A percentile compares a stretch with the other conserved stretches of the same genome.
Evolutionary conservation across 1,139 yeast species (phyloP).

Genomic region (Geotrichum europaeum): DNA sequence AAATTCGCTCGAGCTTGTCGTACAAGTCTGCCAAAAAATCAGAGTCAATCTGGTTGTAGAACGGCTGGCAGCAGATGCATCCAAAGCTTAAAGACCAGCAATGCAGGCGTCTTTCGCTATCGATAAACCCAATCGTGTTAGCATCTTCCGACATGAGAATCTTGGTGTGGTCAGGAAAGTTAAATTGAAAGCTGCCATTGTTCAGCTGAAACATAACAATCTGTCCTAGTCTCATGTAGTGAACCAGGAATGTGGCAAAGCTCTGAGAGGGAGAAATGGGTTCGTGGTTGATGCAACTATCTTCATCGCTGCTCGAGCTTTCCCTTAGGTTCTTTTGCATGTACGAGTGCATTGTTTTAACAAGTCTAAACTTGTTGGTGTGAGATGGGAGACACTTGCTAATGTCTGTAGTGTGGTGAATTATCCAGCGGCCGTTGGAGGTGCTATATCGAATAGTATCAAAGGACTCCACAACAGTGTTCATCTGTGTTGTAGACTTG

Average conservation of each 20-base stretch:
- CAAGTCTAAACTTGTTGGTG: constrained; percentile 28
- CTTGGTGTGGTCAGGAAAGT: constrained; percentile 92
- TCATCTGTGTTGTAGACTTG: constrained; percentile 21
- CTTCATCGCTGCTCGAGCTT: constrained; percentile 15
- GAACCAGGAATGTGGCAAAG: constrained; percentile 10
- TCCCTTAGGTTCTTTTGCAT: constrained; percentile 33
- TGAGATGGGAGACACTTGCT: constrained; percentile 20
- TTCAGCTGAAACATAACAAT: constrained; percentile 81
- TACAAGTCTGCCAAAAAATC: constrained; percentile 4
- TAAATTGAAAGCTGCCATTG: constrained; percentile 88
- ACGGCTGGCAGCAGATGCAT: constrained; percentile 10
- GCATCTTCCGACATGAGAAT: constrained; percentile 74
- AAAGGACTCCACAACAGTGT: constrained; percentile 16
- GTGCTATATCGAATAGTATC: constrained; percentile 12
- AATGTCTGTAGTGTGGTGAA: constrained; percentile 7
- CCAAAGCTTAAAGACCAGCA: constrained; percentile 38
- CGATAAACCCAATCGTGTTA: constrained; percentile 69
- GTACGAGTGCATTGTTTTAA: constrained; percentile 31
- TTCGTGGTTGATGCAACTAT: constrained; percentile 4
- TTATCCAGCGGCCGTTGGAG: constrained; percentile 7
- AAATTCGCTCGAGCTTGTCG: constrained; percentile 5
- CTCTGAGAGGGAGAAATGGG: constrained; percentile 19
- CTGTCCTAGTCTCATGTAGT: constrained; percentile 15
- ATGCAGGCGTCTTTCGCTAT: constrained; percentile 67
- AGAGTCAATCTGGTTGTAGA: constrained; percentile 5